Evolutionary conservation across 768 basidiomycete species (phyloP), one percentile per base, ranked within the genome.

Genomic region (Hypholoma sublateritium): DNA sequence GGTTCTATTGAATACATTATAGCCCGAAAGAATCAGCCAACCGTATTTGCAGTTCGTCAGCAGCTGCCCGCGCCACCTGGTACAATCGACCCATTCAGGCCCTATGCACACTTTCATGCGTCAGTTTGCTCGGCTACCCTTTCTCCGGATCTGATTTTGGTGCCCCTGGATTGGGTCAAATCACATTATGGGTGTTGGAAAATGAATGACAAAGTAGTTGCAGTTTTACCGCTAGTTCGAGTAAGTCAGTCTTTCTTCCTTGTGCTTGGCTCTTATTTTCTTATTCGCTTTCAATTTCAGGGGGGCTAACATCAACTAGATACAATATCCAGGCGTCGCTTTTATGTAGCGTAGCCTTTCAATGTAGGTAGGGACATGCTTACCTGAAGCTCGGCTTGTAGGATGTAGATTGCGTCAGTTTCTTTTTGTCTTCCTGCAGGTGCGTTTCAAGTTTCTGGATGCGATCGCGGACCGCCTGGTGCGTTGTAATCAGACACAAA

Each of bases 381-480:
- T 62, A 88, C 91, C 82, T 83, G 54, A 93, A 69, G 2, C 74
- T 72, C 7, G 85, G 82, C 60, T 81, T 86, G 8, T 86, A 87
- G 1, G 83, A 75, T 57, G 82, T 83, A 14, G 84, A 71, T 57
- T 86, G 77, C 24, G 80, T 76, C 3, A 94, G 71, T 66, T 80
- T 83, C 71, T 86, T 87, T 72, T 92, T 93, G 11, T 86, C 82
- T 2, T 76, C 76, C 41, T 84, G 77, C 3, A 97, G 75, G 60
- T 87, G 80, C 11, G 84, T 83, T 63, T 96, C 94, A 8, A 96
- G 78, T 63, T 94, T 90, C 66, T 87, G 84, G 14, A 95, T 75
- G 28, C 89, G 82, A 59, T 87, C 85, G 21, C 81, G 83, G 24
- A 89, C 83, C n/a, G 74, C 70, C 91, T 95, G 55, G 6, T 37